A percentile compares a stretch with the other conserved stretches of the same genome.
Evolutionary conservation across 2,329 filamentous ascomycete genomes (phyloP).

Genomic region (Curvularia eragrostidis): DNA sequence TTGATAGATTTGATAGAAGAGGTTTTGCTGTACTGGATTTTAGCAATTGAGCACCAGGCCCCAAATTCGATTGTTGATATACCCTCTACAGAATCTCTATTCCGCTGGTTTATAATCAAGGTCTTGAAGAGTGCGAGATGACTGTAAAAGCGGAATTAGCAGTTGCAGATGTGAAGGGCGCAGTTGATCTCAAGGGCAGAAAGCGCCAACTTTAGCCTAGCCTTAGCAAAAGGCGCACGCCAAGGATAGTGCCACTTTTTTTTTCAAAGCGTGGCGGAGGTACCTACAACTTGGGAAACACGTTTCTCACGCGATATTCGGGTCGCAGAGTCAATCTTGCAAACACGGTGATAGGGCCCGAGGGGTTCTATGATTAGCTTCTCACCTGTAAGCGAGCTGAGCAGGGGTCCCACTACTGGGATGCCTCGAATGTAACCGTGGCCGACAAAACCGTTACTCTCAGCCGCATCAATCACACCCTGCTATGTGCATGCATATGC

Average conservation of each 20-base stretch:
- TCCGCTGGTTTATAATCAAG: background rate
- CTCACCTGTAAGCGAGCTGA: constrained; percentile 18
- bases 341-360: constrained; percentile 13
- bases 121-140: constrained; percentile 14
- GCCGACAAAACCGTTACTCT: constrained; percentile 14
- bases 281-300: constrained; percentile 10
- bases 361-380: constrained; percentile 17
- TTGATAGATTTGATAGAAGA: background rate
- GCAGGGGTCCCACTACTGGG: constrained; percentile 10
- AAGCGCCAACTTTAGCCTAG: constrained; percentile 1
- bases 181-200: constrained; percentile 2
- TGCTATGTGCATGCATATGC: constrained; percentile 12
- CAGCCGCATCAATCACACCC: constrained; percentile 21
- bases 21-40: background rate
- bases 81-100: background rate
- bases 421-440: constrained; percentile 18
- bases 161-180: constrained; percentile 5
- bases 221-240: constrained; percentile 10
- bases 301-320: constrained; percentile 2
- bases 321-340: constrained; percentile 2
- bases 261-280: background rate
- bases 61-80: background rate
- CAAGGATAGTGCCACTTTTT: background rate
- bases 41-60: background rate
- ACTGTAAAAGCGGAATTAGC: constrained; percentile 24